These are phyloP conservation scores for Metschnikowia cubensis DNA, from an alignment of 805 yeast genomes.

Conservation along the genomic window DNA sequence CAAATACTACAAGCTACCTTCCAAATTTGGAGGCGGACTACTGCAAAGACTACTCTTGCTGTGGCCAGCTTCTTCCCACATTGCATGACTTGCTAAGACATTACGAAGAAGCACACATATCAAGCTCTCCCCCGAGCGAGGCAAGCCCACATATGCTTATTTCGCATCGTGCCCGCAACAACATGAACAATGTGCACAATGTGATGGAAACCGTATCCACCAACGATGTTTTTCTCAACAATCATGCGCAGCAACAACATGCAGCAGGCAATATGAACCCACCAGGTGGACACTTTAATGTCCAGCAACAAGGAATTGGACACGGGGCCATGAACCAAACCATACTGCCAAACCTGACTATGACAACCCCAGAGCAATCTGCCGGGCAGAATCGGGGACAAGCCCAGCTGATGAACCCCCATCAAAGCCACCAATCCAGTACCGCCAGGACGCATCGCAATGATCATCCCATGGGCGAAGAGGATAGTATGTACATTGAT, in stretches of 20 bases:
- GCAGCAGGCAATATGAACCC: slow-evolving; percentile 17
- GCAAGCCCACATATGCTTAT: slow-evolving; percentile 27
- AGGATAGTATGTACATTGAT: slow-evolving; percentile 76
- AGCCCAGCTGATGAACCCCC: slow-evolving; percentile 8
- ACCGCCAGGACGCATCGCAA: slow-evolving; percentile 8
- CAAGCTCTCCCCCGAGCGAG: slow-evolving; percentile 46
- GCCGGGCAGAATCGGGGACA: slow-evolving; percentile 5
- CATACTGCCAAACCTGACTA: slow-evolving; percentile 17
- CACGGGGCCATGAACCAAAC: slow-evolving; percentile 17
- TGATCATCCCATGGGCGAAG: slow-evolving; percentile 31
- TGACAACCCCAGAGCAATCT: slow-evolving; percentile 8
- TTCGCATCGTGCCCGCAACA: slow-evolving; percentile 30
- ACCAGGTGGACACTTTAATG: slow-evolving; percentile 21
- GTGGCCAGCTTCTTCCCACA: slow-evolving; percentile 90
- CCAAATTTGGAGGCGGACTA: slow-evolving; percentile 94
- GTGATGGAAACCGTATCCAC: slow-evolving; percentile 87
- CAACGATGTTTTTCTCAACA: slow-evolving; percentile 78
- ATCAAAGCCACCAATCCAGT: slow-evolving; percentile 3
- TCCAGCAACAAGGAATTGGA: slow-evolving; percentile 22
- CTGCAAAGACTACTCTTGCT: slow-evolving; percentile 94
- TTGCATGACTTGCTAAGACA: slow-evolving; percentile 90
- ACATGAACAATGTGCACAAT: slow-evolving; percentile 47
- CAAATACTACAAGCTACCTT: slow-evolving; percentile 67
- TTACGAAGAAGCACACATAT: slow-evolving; percentile 93
- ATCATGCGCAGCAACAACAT: slow-evolving; percentile 26